Evolutionary conservation across 1,139 yeast species (phyloP), one percentile per base, ranked within the genome.

Genomic region (Cylindricascospora bacillispora): DNA sequence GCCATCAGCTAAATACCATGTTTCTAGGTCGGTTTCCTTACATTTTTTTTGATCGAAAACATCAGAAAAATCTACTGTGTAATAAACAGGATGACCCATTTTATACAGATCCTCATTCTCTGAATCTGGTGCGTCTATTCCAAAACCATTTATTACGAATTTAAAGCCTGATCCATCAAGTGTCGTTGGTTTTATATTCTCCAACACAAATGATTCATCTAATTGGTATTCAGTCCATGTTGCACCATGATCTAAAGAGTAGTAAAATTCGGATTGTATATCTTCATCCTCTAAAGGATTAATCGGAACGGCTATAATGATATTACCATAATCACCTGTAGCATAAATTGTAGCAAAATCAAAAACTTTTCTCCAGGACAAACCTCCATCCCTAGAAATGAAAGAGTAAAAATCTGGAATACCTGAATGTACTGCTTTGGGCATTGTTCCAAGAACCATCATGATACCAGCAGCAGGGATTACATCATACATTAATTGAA

Each of bases 241-340:
- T 13, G 57, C 48, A 21, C 93, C 95, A 49, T 81, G 89, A 48
- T 83, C 85, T 25, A 77, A 52, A 0, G 94, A 80, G 44, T 63
- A 83, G 36, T 60, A 62, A 25, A 71, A 49, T n/a, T 49, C 56
- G 4, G 57, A 40, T 10, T 48, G 43, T 4, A 48, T 39, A 25
- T 53, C 43, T 7, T 34, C 36, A 29, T 47, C 52, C 6, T 54
- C 37, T 6, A 56, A 44, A 16, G 54, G 44, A 13, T 40, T 39
- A 7, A 46, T 54, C 27, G 52, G 51, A 5, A 72, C 59, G 2
- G 85, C 82, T 2, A 80, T 58, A 25, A 82, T 66, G 4, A 82
- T 52, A 49, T 82, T 82, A 29, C 94, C 95, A 35, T 70, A 70
- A 52, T 83, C 93, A 32, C 92, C 94, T 56, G 74, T 77, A 0